phyloP scores from a whole-genome alignment of 2,329 filamentous ascomycete genomes.

The Aspergillus pseudoviridinutans region DNA sequence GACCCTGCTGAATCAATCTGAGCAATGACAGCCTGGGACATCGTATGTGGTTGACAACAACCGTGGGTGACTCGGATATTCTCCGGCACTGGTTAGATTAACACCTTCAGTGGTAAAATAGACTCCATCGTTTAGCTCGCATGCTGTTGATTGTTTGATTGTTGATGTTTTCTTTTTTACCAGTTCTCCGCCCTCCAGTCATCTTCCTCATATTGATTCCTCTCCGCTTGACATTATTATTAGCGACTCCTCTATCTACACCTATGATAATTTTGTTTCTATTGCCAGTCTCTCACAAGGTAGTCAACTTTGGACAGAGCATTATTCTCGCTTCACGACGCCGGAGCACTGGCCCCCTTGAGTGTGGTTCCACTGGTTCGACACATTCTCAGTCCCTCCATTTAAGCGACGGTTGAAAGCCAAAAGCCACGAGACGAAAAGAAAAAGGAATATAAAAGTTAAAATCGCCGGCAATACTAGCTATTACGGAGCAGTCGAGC shows the following conservation, averaged over 20 bases:
- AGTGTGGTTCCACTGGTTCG: not conserved
- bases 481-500: not conserved
- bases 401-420: not conserved
- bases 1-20: conserved; percentile 21
- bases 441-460: not conserved
- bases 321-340: not conserved
- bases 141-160: not conserved
- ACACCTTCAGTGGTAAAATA: not conserved
- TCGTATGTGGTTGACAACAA: not conserved
- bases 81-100: not conserved
- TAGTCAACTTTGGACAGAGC: not conserved
- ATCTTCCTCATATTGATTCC: not conserved
- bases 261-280: not conserved
- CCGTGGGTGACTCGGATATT: not conserved
- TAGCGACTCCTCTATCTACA: not conserved
- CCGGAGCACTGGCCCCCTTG: not conserved
- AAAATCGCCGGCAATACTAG: not conserved
- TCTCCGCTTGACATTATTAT: not conserved
- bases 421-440: not conserved
- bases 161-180: not conserved
- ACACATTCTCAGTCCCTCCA: not conserved
- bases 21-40: not conserved
- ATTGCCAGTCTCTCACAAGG: not conserved
- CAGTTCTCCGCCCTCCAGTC: not conserved
- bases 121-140: too few species aligned